Base-by-base conservation (phyloP, 768 basidiomycete species). In the Lactifluus hygrophoroides region DNA sequence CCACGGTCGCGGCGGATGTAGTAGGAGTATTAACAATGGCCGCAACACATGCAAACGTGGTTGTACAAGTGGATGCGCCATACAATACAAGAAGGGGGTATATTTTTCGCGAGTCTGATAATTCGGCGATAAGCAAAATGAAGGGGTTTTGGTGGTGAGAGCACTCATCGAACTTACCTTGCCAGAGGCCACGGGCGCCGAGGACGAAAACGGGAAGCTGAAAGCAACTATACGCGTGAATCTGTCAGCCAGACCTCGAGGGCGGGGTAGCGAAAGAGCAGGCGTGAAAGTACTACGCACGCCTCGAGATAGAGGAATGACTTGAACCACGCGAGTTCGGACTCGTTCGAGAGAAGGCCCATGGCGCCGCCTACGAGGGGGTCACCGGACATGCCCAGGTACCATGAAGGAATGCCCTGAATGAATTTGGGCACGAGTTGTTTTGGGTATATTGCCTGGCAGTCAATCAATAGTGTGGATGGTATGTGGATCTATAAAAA, bases 121-220 rank as follows among this genome's bases (percentile, higher is more conserved):
- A 37, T 8, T 28, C 14, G n/a, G 47, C 16, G 23, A 46, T 13
- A 23, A 11, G 27, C 48, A 42, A 19, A n/a, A 59, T 21, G 34
- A 47, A 38, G 46, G 10, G 14, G n/a, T 5, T 32, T 10, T 10
- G 9, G 44, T 11, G 3, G 35, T 25, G 23, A 13, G 19, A 27
- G 54, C 13, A 54, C 4, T 19, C 17, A 27, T 42, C 35, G 10
- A 23, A 30, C 69, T 34, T 63, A 79, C 87, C 79, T 65, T 73
- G 76, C 76, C 78, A 85, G 13, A 88, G 72, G 0, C 78, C 82
- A 14, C 72, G 72, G 45, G 80, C 76, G 13, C 86, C 88, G n/a
- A 92, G 57, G 44, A 90, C 64, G 67, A 92, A 92, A 0, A 85
- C 77, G 0, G 92, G 92, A 0, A 91, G 70, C 67, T 92, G 90